Base-by-base conservation (phyloP, 2,329 filamentous ascomycete genomes). In the Calonectria pseudoturangicola region DNA sequence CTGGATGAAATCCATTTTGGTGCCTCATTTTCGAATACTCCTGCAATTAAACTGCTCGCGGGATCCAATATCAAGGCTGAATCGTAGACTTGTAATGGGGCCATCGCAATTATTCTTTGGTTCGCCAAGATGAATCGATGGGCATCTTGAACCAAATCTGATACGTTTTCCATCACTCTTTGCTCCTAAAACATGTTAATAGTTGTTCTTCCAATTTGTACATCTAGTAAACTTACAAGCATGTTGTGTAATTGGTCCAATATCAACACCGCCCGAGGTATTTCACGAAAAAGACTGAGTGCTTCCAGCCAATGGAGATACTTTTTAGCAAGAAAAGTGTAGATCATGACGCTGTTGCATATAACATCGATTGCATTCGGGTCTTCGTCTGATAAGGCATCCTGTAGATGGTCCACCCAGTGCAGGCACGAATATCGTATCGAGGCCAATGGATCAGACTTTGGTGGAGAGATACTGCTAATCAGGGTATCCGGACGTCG, bases 221-320 rank as follows among this genome's bases (percentile, higher is more conserved):
- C 1, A 27, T 18, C 2, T 25, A 15, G n/a, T 21, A 25, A 0
- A 21, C 4, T 50, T 7, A 68, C 43, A 5, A 62, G 12, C 15
- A 68, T 9, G 3, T 30, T 30, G 21, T 62, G 47, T 2, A 66
- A 27, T 30, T 66, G 51, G 30, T 10, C 10, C 12, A 66, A 8
- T 39, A 50, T 50, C 30, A n/a, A 28, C 25, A 13, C 3, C 9
- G 47, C 73, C 0, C 47, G 15, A 0, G 30, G n/a, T 3, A 70
- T 8, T 82, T 73, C 45, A 75, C 72, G 12, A 66, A 84, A 71
- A 5, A 86, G 79, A 56, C 84, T 84, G 2, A 87, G 79, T 39
- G 84, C 82, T 69, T 88, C 86, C 3, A 88, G 76, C 86, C 85
- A 88, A 66, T 87, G 81, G 1, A 88, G 80, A 2, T 45, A 72